Evolutionary conservation across 192 early-diverging fungal species (phyloP).

Genomic region (Diversispora epigaea): DNA sequence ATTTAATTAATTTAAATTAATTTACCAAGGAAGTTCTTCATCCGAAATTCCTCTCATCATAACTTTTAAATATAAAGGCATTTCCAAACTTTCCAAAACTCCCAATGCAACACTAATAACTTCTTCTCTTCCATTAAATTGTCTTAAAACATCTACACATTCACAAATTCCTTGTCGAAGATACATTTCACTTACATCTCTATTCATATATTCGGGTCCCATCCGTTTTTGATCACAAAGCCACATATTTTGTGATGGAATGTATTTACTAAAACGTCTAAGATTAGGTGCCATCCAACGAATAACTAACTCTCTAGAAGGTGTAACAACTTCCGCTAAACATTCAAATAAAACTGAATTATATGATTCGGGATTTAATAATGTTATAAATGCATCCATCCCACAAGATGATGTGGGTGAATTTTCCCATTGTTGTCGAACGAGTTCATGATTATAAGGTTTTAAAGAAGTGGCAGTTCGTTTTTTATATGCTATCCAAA

Average conservation of each 20-base stretch:
- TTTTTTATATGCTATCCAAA: conserved; percentile 31
- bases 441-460: conserved; percentile 15
- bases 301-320: conserved; percentile 29
- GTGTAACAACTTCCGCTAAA: conserved; percentile 29
- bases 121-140: conserved; percentile 31
- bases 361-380: conserved; percentile 28
- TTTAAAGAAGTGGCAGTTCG: background rate
- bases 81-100: conserved; percentile 25
- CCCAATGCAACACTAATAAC: conserved; percentile 28
- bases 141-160: conserved; percentile 32
- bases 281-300: conserved; percentile 32
- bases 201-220: conserved; percentile 35
- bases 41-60: conserved; percentile 34
- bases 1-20: no score
- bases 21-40: conserved; percentile 29
- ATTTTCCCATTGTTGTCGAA: conserved; percentile 14
- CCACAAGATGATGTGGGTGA: conserved; percentile 32
- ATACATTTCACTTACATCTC: conserved; percentile 32
- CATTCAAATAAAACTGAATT: conserved; percentile 28
- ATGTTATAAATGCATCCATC: conserved; percentile 31
- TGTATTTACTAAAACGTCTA: conserved; percentile 32
- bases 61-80: conserved; percentile 34
- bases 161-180: conserved; percentile 30
- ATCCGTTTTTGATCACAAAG: conserved; percentile 29
- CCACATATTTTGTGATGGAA: conserved; percentile 32